These are phyloP conservation scores for Cryptococcus jaspeensis DNA, from an alignment of 1,284 basidiomycete species.

Conservation along the genomic window DNA sequence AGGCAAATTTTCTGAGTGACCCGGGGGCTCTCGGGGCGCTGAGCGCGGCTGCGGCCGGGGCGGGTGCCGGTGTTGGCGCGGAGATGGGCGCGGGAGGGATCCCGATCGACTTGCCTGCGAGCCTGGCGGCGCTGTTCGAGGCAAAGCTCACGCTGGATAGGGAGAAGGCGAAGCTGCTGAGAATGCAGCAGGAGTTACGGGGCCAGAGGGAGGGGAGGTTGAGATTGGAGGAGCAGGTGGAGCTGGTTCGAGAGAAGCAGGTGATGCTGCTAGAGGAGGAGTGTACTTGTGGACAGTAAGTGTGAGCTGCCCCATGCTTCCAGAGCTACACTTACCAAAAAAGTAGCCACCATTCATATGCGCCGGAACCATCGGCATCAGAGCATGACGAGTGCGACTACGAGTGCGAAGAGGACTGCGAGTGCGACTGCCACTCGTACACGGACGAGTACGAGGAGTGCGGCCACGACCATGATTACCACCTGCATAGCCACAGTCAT, in stretches of 20 bases:
- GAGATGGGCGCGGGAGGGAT: constrained; percentile 2
- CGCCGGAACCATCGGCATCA: constrained; percentile 22
- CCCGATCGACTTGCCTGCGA: constrained; percentile 45
- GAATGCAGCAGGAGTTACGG: constrained; percentile 51
- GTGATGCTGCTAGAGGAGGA: constrained; percentile 25
- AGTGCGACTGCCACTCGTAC: constrained; percentile 23
- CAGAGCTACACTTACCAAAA: constrained; percentile 5
- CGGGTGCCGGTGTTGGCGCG: not conserved
- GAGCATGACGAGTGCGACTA: constrained; percentile 39
- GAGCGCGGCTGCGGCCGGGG: not conserved
- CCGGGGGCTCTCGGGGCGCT: constrained; percentile 4
- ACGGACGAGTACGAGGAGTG: constrained; percentile 21
- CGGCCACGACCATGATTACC: constrained; percentile 13
- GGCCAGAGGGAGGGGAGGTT: constrained; percentile 41
- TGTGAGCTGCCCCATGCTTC: not conserved
- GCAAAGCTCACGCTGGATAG: constrained; percentile 49
- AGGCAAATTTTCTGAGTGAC: constrained; percentile 24
- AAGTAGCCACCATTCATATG: constrained; percentile 26
- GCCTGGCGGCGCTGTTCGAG: constrained; percentile 49
- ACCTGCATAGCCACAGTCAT: constrained; percentile 8
- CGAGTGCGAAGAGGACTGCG: constrained; percentile 26
- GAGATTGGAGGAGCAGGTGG: constrained; percentile 14
- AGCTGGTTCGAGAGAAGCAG: constrained; percentile 2
- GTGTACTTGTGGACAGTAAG: constrained; percentile 42
- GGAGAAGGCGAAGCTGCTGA: constrained; percentile 48